Evolutionary conservation across 768 basidiomycete genomes (phyloP).

Genomic region (Boletus pseudo-olivaceus): DNA sequence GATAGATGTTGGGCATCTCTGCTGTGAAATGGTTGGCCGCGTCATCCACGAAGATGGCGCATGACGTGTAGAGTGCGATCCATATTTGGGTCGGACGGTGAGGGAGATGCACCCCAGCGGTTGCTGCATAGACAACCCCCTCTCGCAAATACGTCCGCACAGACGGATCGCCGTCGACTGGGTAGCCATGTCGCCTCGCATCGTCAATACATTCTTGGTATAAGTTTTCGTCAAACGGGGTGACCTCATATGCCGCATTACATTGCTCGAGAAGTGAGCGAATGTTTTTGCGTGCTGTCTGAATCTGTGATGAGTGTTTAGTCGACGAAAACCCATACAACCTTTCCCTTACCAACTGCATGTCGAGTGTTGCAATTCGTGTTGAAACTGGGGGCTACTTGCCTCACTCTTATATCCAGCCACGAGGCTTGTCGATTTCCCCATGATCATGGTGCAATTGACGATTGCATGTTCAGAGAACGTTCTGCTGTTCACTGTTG

Average conservation of each 20-base stretch:
- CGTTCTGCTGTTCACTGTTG: background rate
- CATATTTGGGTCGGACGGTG: conserved; percentile 15
- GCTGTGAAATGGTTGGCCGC: conserved; percentile 20
- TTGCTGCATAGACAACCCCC: conserved; percentile 28
- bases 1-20: conserved; percentile 21
- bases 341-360: conserved; percentile 12
- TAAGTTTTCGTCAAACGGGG: conserved; percentile 12
- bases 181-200: conserved; percentile 24
- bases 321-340: background rate
- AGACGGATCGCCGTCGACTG: conserved; percentile 18
- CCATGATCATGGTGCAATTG: background rate
- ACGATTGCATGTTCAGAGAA: background rate
- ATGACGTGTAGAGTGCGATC: conserved; percentile 41
- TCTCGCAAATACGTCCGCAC: conserved; percentile 31
- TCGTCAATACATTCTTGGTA: conserved; percentile 24
- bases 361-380: background rate
- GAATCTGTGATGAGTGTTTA: conserved; percentile 6
- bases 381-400: background rate
- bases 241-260: conserved; percentile 10
- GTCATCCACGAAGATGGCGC: conserved; percentile 39
- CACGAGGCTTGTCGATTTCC: no score
- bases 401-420: conserved; percentile 6
- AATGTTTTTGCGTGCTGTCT: conserved; percentile 12
- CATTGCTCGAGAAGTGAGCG: conserved; percentile 15
- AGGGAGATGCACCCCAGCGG: conserved; percentile 30